Base-by-base conservation (phyloP, 1,284 basidiomycete species). In the Ceratobasidium papillatum region DNA sequence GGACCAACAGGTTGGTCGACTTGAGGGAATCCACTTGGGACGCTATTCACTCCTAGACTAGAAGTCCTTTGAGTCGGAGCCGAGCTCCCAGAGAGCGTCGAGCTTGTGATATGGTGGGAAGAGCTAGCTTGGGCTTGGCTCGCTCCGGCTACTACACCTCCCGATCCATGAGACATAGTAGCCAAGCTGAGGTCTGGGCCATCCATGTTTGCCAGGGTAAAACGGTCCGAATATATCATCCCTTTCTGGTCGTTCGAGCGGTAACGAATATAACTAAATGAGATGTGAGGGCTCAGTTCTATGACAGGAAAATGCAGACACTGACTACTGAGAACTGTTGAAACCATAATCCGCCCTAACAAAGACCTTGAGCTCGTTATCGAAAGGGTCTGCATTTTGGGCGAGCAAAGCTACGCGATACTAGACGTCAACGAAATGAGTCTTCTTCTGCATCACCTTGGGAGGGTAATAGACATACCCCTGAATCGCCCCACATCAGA, bases 401-500 rank as follows among this genome's bases (percentile, higher is more conserved):
- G 66, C 66, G 9, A 69, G 54, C 52, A 69, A 30, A 3, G 66
- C 38, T 4, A 69, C 52, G 17, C 54, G 52, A 41, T 58, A 52
- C 66, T 69, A 54, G 5, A 32, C 2, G 11, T 32, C 30, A 34
- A 38, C 17, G 38, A n/a, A 54, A 47, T 36, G 34, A 52, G 30
- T n/a, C 32, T 54, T 54, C 49, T 34, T 25, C 14, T 14, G 25
- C 30, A 30, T 25, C 36, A 17, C 9, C 9, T 58, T 30, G 5
- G n/a, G 32, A 7, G 34, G 17, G 14, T 36, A 47, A 25, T 17
- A 25, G 30, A 47, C 38, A 43, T 43, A 69, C 66, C 25, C 36
- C 47, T 62, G 32, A n/a, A 17, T 69, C 52, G n/a, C 66, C 66
- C 66, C 66, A 69, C 66, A 69, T 69, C 38, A 69, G 47, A 32